Evolutionary conservation across 73 alveolate species (phyloP).

Genomic region (Blepharisma stoltei): DNA sequence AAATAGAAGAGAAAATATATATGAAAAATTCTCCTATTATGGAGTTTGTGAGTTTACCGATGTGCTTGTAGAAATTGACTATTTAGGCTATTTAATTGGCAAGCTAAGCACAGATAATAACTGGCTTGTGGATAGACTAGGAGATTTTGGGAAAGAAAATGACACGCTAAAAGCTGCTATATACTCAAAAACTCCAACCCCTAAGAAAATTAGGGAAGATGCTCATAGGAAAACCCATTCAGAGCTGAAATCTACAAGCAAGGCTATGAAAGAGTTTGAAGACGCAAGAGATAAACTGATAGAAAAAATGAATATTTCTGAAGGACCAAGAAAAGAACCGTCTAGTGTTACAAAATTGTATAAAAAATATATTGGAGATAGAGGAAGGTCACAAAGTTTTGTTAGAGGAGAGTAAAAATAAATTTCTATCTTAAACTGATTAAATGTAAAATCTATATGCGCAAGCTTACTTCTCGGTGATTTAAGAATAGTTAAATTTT

Average conservation of each 20-base stretch:
- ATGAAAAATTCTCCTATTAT: not conserved
- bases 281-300: not conserved
- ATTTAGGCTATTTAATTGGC: not conserved
- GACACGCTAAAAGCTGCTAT: not conserved
- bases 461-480: too few relatives aligned
- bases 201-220: not conserved
- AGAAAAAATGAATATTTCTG: too few relatives aligned
- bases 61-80: slow-evolving; percentile 4
- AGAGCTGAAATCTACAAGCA: slow-evolving; percentile 10
- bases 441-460: too few relatives aligned
- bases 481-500: too few relatives aligned
- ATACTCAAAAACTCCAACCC: not conserved
- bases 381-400: too few relatives aligned
- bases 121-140: slow-evolving; percentile 28
- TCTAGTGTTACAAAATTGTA: too few relatives aligned
- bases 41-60: not conserved
- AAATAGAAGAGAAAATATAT: not conserved
- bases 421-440: too few relatives aligned
- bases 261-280: slow-evolving; percentile 17
- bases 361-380: too few relatives aligned
- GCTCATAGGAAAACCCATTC: not conserved
- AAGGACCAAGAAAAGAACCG: too few relatives aligned
- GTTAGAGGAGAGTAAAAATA: too few relatives aligned
- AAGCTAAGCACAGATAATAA: slow-evolving; percentile 24
- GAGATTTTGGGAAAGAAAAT: slow-evolving; percentile 25